Evolutionary conservation across 768 basidiomycete species (phyloP), one percentile per base, ranked within the genome.

Genomic region (Suillus spraguei): DNA sequence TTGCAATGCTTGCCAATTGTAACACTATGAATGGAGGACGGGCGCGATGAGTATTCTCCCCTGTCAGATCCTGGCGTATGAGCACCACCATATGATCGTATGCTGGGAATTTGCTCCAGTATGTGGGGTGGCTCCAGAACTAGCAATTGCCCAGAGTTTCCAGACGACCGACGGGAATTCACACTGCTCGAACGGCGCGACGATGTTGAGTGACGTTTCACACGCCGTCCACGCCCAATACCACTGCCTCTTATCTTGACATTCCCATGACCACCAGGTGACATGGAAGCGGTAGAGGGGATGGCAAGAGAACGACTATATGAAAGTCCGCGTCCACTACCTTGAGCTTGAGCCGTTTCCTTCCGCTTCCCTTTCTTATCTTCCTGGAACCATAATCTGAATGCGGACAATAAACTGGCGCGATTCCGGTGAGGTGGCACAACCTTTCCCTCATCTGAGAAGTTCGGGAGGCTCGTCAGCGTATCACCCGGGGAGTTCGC

Each of bases 331-430:
- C 66, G 71, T 36, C 50, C 65, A 66, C 59, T 69, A 64, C 64
- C 63, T 47, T 67, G 76, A 22, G 59, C 60, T 46, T 68, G 67
- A 0, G 46, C 47, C 32, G 44, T 58, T 49, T 86, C 87, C 74
- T 91, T 92, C 59, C 91, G 84, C 78, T 96, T 97, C 5, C 94
- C 89, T 72, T 93, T 95, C 67, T 84, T 83, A 66, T 95, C 95
- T 65, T 97, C 95, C 64, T 94, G 87, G 77, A 98, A 97, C 93
- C 96, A 95, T 65, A 89, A 82, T 52, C 93, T 85, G 77, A 99
- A 94, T 7, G 94, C 86, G 3, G 90, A 88, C 56, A 98, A 78
- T 35, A 99, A 73, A 71, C 91, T 94, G 9, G 92, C 91, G 41
- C 91, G 83, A 72, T 91, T 89, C 28, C 89, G 82, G 36, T 83